Evolutionary conservation across 371 early-diverging fungal genomes (phyloP), one percentile per base, ranked within the genome.

Genomic region (Syncephalis plumigaleata): DNA sequence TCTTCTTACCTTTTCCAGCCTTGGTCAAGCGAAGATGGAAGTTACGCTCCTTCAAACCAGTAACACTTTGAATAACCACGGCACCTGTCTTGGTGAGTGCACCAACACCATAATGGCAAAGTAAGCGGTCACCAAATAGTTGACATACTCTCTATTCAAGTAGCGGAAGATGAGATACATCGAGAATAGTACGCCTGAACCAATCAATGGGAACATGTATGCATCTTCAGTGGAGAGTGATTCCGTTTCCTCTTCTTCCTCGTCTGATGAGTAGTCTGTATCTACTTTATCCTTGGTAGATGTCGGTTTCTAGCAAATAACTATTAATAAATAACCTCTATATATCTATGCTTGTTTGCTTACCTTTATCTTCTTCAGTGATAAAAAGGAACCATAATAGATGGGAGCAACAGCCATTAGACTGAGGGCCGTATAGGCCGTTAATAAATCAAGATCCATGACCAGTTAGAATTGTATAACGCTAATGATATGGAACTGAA

Each of bases 141-240:
- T 89, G 54, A 95, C 71, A 60, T 83, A 84, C 42, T 82, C 77
- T 57, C 81, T 83, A 57, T 84, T 75, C 39, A 95, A 58, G 52
- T 67, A 91, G 50, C 78, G 75, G 72, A 90, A 84, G 22, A 89
- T 62, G 43, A 93, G 52, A 66, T 91, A 95, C 52, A 95, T 63
- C 1, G 77, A 70, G 49, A 92, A 81, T 2, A 95, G 64, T 9
- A 81, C 83, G 17, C 59, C 66, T 11, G 92, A 91, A 22, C 92
- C 96, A 56, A 87, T 77, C 22, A 93, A 58, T 9, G 96, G 93
- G 57, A 91, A 90, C 84, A 80, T 73, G 61, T 87, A 83, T 20
- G 96, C 96, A 63, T 95, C 96, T 53, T 81, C 73, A 3, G 85
- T 57, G 3, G 84, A 75, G 51, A 95, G 71, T 36, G 79, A 76